Base-by-base conservation (phyloP, 192 early-diverging fungal genomes). In the Entomortierella chlamydospora region DNA sequence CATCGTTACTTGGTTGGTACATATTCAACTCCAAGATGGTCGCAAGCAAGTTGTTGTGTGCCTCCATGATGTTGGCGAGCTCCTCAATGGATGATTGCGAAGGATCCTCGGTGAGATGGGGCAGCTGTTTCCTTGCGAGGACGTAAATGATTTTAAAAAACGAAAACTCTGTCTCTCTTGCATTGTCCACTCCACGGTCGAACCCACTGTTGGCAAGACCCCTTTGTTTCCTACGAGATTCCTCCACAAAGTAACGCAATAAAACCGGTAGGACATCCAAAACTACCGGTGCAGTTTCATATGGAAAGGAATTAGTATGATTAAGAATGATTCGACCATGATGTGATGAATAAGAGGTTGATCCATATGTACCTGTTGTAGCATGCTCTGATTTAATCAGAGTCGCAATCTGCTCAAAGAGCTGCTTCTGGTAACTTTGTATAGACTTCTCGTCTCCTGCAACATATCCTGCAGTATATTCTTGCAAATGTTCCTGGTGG, bases 351-450 rank as follows among this genome's bases (percentile, higher is more conserved):
- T 18, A 17, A 11, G 17, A 51, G 50, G 18, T 51, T 22, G n/a
- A 20, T 8, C n/a, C 3, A 9, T 25, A 45, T 20, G 3, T 61
- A 79, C 62, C 68, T 59, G 55, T 66, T 26, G 49, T 28, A 17
- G 62, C 33, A 47, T 60, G 5, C 13, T 69, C 61, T 4, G 76
- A 70, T 50, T 66, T 70, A 26, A 41, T 66, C 49, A 79, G 26
- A 22, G 56, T 18, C 1, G 67, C 47, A 39, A 70, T 65, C 11
- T 79, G 61, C 12, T 79, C 76, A 56, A 79, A 79, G 26, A 79
- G 76, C 17, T 70, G 76, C 23, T 79, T 79, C 22, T 79, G 76
- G 34, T 79, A 79, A n/a, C 76, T 79, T 17, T 79, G 76, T 23
- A 70, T 52, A 30, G 62, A 65, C 26, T 65, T 79, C 12, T 70